A percentile compares a stretch with the other conserved stretches of the same genome.
These are phyloP conservation scores for Gloeostereum incarnatum DNA, from an alignment of 768 basidiomycete species.

Conservation along the genomic window DNA sequence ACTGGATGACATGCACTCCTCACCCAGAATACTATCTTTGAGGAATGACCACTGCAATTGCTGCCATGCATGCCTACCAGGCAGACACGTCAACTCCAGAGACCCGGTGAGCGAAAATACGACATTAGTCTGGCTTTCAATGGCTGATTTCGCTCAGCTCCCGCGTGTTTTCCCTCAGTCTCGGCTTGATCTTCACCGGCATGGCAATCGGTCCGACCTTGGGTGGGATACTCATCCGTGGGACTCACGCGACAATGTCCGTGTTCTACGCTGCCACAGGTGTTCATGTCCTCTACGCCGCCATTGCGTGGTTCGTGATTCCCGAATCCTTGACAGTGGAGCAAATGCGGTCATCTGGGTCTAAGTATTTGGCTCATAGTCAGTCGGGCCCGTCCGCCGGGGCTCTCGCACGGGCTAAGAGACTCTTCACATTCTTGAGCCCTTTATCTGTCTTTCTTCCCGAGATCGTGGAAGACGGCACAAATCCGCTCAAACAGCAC, in stretches of 20 bases:
- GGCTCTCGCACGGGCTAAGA: constrained; percentile 29
- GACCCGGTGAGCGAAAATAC: constrained; percentile 30
- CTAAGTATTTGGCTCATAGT: constrained; percentile 19
- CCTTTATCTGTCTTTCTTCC: constrained; percentile 66
- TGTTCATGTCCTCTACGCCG: constrained; percentile 39
- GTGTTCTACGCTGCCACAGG: constrained; percentile 63
- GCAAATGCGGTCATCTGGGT: constrained; percentile 32
- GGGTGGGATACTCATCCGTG: constrained; percentile 54
- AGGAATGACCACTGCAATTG: constrained; percentile 44
- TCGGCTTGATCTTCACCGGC: constrained; percentile 68
- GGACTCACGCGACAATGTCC: constrained; percentile 43
- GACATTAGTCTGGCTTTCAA: not conserved
- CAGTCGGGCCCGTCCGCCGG: constrained; percentile 10
- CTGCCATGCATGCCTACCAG: constrained; percentile 55
- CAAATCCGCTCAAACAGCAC: constrained; percentile 28
- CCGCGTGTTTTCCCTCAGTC: constrained; percentile 49
- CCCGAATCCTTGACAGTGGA: constrained; percentile 68
- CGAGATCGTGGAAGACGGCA: constrained; percentile 11
- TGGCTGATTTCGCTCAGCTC: constrained; percentile 32
- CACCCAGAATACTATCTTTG: constrained; percentile 12
- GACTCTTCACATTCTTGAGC: constrained; percentile 52
- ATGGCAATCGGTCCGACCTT: constrained; percentile 70
- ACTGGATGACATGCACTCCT: not conserved
- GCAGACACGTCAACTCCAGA: constrained; percentile 55
- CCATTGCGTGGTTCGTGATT: constrained; percentile 47